Evolutionary conservation across 2,329 filamentous ascomycete species (phyloP), one percentile per base, ranked within the genome.

Genomic region (Diaporthe citri): DNA sequence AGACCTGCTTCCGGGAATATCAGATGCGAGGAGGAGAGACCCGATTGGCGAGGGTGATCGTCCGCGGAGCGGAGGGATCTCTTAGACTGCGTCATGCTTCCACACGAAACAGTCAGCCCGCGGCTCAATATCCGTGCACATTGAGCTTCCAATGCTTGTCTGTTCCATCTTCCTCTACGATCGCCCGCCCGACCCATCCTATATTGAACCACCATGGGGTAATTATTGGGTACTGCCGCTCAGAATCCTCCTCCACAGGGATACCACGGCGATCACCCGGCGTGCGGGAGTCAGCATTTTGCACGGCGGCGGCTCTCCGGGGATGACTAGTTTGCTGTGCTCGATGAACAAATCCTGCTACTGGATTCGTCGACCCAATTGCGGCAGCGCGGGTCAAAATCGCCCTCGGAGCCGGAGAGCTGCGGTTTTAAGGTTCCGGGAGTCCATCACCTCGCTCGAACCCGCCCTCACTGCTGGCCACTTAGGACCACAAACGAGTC

Each of bases 21-120:
- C 64, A 52, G 64, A 67, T 52, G 64, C 8, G 17, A 28, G n/a
- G 17, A n/a, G 20, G 15, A 41, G 48, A 28, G 15, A 13, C 46
- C 46, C 48, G 64, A 69, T 69, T 69, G 64, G 64, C n/a, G 64
- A 52, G 64, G 64, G 48, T 69, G 46, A 48, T 41, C 48, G 48
- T 31, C 48, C 13, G n/a, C 62, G 46, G 46, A 36, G 62, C 43
- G 43, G 62, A 20, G n/a, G 22, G 43, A 51, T 13, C 46, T 41
- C 15, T 7, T 69, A 69, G 64, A 5, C 34, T 69, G 64, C 64
- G 22, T 69, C 64, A 69, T 41, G 48, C n/a, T 55, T 25, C 64
- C 46, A 69, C 64, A 69, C 64, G 64, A 69, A 69, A 69, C 64
- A 55, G 8, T 36, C 34, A 9, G 13, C 4, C 13, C 60, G 10